phyloP scores from a whole-genome alignment of 2,329 filamentous ascomycete genomes.

The Colletotrichum zoysiae region DNA sequence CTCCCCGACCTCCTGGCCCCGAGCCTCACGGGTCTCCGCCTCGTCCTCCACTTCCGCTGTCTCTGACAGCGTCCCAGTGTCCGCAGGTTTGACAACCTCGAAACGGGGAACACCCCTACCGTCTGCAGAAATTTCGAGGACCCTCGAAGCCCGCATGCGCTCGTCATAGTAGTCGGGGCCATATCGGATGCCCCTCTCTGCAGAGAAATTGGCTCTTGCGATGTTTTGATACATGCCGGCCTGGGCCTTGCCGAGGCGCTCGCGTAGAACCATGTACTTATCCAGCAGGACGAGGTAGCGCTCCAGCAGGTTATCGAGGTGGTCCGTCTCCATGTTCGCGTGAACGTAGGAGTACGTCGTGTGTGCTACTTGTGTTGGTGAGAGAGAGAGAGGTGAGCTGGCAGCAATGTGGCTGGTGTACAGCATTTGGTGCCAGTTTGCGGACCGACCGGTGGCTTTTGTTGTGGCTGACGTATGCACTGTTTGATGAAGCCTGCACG shows the following conservation, averaged over 20 bases:
- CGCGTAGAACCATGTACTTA: conserved; percentile 72
- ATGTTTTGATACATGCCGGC: conserved; percentile 69
- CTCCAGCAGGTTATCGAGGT: conserved; percentile 73
- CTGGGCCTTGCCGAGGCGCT: conserved; percentile 66
- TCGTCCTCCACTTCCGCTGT: neutral
- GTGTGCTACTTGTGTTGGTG: neutral
- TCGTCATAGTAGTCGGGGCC: conserved; percentile 80
- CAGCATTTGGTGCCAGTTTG: neutral
- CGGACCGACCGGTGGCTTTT: neutral
- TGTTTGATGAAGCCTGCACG: neutral
- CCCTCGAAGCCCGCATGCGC: conserved; percentile 74
- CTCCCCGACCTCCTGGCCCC: conserved; percentile 30
- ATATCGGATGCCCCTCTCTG: conserved; percentile 73
- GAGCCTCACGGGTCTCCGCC: conserved; percentile 6
- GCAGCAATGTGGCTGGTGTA: neutral
- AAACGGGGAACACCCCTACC: conserved; percentile 44
- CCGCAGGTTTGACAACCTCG: conserved; percentile 41
- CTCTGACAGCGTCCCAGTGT: conserved; percentile 28
- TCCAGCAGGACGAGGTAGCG: conserved; percentile 76
- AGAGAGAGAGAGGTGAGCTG: neutral
- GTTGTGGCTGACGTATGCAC: neutral
- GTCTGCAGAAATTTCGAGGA: conserved; percentile 51
- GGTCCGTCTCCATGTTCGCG: conserved; percentile 44
- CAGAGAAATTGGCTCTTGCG: conserved; percentile 81
- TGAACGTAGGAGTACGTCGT: neutral